phyloP scores from a whole-genome alignment of 83 land plant species.

The Picea mariana region DNA sequence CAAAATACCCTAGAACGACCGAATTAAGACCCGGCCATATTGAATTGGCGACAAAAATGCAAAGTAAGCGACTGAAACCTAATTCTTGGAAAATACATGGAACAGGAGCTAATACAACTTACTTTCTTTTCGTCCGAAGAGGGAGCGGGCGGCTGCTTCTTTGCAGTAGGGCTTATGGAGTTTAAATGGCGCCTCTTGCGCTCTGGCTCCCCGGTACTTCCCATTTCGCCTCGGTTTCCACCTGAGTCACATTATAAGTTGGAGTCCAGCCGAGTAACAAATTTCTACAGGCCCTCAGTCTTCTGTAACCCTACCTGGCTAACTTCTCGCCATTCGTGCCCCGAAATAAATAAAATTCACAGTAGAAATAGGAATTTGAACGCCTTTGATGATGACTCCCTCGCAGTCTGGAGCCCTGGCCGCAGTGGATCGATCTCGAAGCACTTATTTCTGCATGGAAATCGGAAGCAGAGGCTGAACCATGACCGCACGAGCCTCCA shows the following conservation, averaged over 20 bases:
- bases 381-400: background rate
- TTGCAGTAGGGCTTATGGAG: background rate
- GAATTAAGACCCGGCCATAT: background rate
- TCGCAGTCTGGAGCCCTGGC: background rate
- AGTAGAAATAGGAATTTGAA: background rate
- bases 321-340: background rate
- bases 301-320: background rate
- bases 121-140: conserved; percentile 12
- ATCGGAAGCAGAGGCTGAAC: background rate
- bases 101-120: background rate
- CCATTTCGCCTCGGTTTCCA: background rate
- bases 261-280: background rate
- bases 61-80: background rate
- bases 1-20: too few relatives aligned
- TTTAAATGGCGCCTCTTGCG: conserved; percentile 14
- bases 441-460: background rate
- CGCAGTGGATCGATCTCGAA: background rate
- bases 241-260: conserved; percentile 9
- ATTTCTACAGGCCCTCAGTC: background rate
- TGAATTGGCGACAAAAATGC: background rate
- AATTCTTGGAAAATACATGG: background rate
- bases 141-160: conserved; percentile 11
- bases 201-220: conserved; percentile 18
- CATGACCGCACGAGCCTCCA: background rate
- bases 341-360: background rate